Base-by-base conservation (phyloP, 257 asterid genomes). In the Galeopsis tetrahit region DNA sequence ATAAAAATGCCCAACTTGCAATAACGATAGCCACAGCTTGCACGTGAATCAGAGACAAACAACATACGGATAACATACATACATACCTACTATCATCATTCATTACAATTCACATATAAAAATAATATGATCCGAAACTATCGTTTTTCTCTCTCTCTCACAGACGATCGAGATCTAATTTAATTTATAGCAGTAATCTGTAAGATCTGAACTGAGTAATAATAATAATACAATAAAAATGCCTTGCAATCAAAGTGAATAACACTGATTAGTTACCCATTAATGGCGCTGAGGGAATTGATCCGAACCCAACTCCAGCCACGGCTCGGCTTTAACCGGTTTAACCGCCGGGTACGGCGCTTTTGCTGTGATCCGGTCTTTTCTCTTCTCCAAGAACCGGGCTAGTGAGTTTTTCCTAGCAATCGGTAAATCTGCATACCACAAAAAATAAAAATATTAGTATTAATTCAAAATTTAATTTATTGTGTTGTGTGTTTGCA, bases 381-480 rank as follows among this genome's bases (percentile, higher is more conserved):
- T 84, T 72, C 95, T 78, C 78, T 88, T 88, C 88, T 83, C 92
- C 58, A 84, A 67, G 70, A 88, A 88, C 53, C 92, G 82, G 48
- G 90, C 83, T 1, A 88, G 78, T 28, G 95, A 88, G 64, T 79
- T 82, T 38, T 85, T 82, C 75, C 95, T 80, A 2, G 85, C 84
- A 59, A 86, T 81, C 0, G 95, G 95, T 52, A 88, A 79, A 80
- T 86, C 95, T 84, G 82, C 73, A 78, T 38, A 9, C 0, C 48
- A 38, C 7, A 33, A 36, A 33, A 36, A 40, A 10, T 1, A 17
- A 7, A 49, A 1, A 38, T 2, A 63, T 21, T 58, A 38, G 35
- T 55, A 58, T 42, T 9, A 51, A 10, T 32, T 56, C 17, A 5
- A 13, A 7, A 13, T 2, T 46, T 15, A 14, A 46, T 51, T 42